Conservation (phyloP, 176 grass and related monocot genomes). For the Avena insularis region DNA sequence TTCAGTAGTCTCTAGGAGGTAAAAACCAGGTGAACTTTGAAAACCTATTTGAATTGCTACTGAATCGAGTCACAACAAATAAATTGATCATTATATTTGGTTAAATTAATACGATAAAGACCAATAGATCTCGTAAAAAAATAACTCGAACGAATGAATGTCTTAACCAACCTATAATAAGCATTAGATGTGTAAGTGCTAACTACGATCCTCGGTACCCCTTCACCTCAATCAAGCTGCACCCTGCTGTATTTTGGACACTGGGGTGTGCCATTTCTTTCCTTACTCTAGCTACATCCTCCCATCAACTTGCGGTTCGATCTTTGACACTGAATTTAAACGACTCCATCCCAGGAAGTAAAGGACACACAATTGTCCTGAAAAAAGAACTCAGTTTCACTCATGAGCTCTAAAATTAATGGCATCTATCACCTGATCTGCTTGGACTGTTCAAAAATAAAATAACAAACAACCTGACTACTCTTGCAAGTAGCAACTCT, state of each 20-base stretch:
- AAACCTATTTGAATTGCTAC: background rate
- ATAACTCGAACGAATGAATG: background rate
- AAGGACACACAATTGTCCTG: too few relatives aligned
- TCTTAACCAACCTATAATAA: slow-evolving; percentile 24
- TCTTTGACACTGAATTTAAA: too few relatives aligned
- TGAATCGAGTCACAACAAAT: background rate
- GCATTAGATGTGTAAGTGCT: background rate
- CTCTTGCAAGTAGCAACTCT: too few relatives aligned
- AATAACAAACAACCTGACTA: too few relatives aligned
- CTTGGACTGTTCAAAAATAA: too few relatives aligned
- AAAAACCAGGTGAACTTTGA: background rate
- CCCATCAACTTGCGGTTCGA: slow-evolving; percentile 58
- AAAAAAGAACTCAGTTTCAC: too few relatives aligned
- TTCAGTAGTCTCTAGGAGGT: background rate
- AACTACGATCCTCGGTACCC: background rate
- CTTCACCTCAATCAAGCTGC: slow-evolving; percentile 68
- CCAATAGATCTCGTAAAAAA: background rate
- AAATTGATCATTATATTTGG: slow-evolving; percentile 16
- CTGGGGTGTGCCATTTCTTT: slow-evolving; percentile 57
- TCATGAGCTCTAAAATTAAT: too few relatives aligned
- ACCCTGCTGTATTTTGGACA: slow-evolving; percentile 67
- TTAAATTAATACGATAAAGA: background rate
- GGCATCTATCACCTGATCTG: too few relatives aligned
- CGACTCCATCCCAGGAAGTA: too few relatives aligned
- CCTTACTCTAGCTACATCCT: slow-evolving; percentile 56